Base-by-base conservation (phyloP, 768 basidiomycete genomes). In the Thelephora ganbajun region DNA sequence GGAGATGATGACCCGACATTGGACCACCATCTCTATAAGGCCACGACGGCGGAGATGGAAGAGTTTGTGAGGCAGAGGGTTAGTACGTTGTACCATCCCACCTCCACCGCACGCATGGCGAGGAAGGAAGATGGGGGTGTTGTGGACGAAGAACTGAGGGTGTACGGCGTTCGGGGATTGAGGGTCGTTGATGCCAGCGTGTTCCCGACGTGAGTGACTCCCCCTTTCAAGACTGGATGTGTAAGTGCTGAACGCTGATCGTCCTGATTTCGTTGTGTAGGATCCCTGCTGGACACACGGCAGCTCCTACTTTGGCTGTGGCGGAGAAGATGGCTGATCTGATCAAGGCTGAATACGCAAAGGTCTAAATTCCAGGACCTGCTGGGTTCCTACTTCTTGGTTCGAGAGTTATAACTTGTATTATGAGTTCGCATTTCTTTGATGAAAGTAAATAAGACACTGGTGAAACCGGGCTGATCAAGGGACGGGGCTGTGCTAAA, bases 81-180 rank as follows among this genome's bases (percentile, higher is more conserved):
- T 9, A 64, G 68, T 44, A 71, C 72, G 2, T 43, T 71, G 23
- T 75, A 67, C 51, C 61, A 63, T 46, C 57, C 58, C 22, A 46
- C 54, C 19, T 58, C 69, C 11, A 69, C 70, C 3, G 66, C 65
- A 45, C 56, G 67, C 2, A 72, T 76, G 69, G 51, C 51, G 14
- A 39, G 34, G 23, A 23, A 47, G 23, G 41, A 45, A 14, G 48
- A 45, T 1, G 33, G 33, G 34, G 73, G 72, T 35, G 72, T 73
- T 5, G 69, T 75, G 44, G 67, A 70, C 53, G 59, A 61, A 33
- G 56, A 65, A 36, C 54, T 70, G 18, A 52, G 57, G 11, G 72
- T 76, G 1, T 66, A 74, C 51, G 72, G 71, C 14, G 61, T 68
- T 13, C 44, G 48, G 30, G 68, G 69, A 48, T 55, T 76, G 26